Evolutionary conservation across 2,329 filamentous ascomycete genomes (phyloP).

Genomic region (Talaromyces sp.): DNA sequence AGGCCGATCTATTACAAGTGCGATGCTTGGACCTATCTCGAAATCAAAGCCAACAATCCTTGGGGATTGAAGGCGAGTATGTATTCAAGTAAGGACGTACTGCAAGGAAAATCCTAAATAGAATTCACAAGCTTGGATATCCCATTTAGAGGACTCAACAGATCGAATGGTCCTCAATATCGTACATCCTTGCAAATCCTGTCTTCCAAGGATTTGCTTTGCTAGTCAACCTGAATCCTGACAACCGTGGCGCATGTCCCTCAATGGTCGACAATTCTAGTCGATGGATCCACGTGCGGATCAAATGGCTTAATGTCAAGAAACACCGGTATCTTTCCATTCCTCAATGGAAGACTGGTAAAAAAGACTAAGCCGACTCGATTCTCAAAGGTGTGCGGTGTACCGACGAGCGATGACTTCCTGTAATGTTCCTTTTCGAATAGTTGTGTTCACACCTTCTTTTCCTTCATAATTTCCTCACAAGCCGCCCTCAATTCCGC

Average conservation of each 20-base stretch:
- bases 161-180: neutral
- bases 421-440: neutral
- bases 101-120: constrained; percentile 19
- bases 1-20: constrained; percentile 71
- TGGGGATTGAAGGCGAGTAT: constrained; percentile 56
- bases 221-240: neutral
- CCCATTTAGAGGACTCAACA: neutral
- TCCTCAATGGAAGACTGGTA: neutral
- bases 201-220: neutral
- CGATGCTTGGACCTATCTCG: constrained; percentile 65
- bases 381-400: neutral
- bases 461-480: constrained; percentile 30
- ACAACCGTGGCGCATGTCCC: neutral
- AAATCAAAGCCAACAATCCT: constrained; percentile 55
- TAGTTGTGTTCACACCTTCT: neutral
- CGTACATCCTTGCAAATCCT: neutral
- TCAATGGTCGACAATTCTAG: neutral
- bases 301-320: neutral
- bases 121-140: neutral
- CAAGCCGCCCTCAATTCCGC: constrained; percentile 35
- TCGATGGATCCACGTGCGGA: neutral
- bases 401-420: neutral
- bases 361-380: neutral
- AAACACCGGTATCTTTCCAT: neutral
- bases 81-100: constrained; percentile 36